Evolutionary conservation across 257 asterid genomes (phyloP).

Genomic region (Solanum paucissectum): DNA sequence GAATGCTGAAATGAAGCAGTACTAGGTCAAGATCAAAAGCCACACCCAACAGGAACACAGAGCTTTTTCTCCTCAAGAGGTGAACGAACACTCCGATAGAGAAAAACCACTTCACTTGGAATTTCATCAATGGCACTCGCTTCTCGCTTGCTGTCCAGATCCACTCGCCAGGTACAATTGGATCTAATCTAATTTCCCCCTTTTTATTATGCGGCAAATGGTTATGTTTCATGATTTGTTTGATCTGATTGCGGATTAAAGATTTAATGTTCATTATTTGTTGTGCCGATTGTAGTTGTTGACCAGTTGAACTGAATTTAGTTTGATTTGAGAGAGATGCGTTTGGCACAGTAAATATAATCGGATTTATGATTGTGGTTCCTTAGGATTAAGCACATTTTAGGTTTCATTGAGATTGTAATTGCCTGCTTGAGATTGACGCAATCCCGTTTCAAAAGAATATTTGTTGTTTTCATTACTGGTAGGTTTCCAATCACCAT

Average conservation of each 20-base stretch:
- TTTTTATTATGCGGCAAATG: neutral
- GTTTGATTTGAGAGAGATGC: neutral
- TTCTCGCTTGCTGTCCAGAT: slow-evolving; percentile 63
- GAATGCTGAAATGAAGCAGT: neutral
- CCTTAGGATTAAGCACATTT: neutral
- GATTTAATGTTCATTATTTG: neutral
- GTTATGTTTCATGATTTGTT: neutral
- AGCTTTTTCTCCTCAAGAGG: neutral
- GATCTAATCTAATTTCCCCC: neutral
- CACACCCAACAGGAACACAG: neutral
- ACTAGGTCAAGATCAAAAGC: neutral
- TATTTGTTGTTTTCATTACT: neutral
- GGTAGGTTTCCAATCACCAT: neutral
- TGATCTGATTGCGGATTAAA: neutral
- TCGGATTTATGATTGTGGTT: neutral
- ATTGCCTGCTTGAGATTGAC: neutral
- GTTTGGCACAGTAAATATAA: neutral
- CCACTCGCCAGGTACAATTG: slow-evolving; percentile 53
- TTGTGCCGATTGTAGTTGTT: neutral
- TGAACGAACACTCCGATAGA: neutral
- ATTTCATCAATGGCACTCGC: slow-evolving; percentile 38
- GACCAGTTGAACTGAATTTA: neutral
- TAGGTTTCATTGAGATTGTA: neutral
- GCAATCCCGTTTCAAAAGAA: neutral
- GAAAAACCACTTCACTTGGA: neutral